Evolutionary conservation across 306 rosid species (phyloP), one percentile per base, ranked within the genome.

Genomic region (Pachyrhizus erosus): DNA sequence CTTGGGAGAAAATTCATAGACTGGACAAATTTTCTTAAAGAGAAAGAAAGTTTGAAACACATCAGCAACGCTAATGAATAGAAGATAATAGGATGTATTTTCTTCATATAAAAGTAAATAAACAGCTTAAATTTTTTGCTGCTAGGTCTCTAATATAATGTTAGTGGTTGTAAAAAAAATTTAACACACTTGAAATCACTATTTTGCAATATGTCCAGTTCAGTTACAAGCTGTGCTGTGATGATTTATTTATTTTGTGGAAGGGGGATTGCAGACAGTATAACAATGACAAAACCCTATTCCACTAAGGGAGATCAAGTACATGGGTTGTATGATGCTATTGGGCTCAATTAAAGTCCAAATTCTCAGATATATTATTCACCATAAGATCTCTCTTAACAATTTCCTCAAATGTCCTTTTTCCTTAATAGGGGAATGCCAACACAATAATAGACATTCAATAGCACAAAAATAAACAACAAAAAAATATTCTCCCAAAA

Each of bases 121-220:
- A 61, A 58, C 33, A 55, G 73, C 72, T 21, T 78, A 55, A 42
- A 10, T 5, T 78, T 52, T 79, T 79, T 40, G 14, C 73, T 57
- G 7, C 27, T 49, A 29, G 48, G n/a, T 20, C 65, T 46, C 57
- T 17, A 49, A 49, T 43, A 43, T 43, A 7, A 13, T 64, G 21
- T 71, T 61, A 20, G 31, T 23, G 17, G n/a, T n/a, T n/a, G n/a
- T n/a, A n/a, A n/a, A n/a, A 24, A 24, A 58, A 24, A 24, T 11
- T 58, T n/a, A 24, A 24, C 33, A 23, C 65, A 58, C 7, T 4
- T n/a, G n/a, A n/a, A n/a, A n/a, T n/a, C n/a, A n/a, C n/a, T n/a
- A n/a, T n/a, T 58, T 58, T 58, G 66, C 34, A 58, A 4, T 58
- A 58, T 24, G 66, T 58, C 34, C 9, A 11, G n/a, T 24, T 24